A percentile compares a stretch with the other conserved stretches of the same genome.
Conservation (phyloP, 148 eudicot genomes). For the Agrostemma githago region DNA sequence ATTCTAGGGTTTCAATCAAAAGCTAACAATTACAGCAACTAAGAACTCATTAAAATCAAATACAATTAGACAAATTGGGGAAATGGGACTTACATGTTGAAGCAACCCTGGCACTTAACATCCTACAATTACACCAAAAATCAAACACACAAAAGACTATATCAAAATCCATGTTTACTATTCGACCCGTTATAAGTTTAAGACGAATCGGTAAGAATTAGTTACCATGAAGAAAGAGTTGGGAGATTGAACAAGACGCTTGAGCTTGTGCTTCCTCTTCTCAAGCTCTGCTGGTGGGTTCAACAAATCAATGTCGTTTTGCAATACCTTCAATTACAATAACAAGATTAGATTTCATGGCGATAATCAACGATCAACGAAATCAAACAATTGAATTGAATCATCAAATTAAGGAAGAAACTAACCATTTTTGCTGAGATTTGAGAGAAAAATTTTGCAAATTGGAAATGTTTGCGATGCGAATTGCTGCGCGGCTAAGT, state of each 20-base stretch:
- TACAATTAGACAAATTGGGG: background rate
- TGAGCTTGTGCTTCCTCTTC: constrained; percentile 39
- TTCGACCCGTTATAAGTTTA: background rate
- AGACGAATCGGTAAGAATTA: background rate
- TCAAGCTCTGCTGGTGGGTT: constrained; percentile 37
- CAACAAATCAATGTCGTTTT: constrained; percentile 36
- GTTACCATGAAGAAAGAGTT: constrained; percentile 37
- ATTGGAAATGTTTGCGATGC: too few relatives aligned
- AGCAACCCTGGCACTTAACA: constrained; percentile 38
- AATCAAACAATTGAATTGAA: background rate
- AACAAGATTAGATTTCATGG: background rate
- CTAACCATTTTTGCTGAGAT: constrained; percentile 14
- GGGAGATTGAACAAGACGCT: constrained; percentile 38
- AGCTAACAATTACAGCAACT: background rate
- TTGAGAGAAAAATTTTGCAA: background rate
- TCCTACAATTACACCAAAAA: constrained; percentile 19
- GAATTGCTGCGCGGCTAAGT: background rate
- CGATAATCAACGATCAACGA: background rate
- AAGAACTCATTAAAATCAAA: background rate
- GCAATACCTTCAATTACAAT: constrained; percentile 21
- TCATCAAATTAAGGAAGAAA: background rate
- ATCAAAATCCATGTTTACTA: background rate
- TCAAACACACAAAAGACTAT: background rate
- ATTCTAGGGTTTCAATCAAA: background rate
- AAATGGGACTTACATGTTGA: constrained; percentile 29